These are phyloP conservation scores for Gonium pectorale DNA, from an alignment of 139 green algal species.

Conservation along the genomic window DNA sequence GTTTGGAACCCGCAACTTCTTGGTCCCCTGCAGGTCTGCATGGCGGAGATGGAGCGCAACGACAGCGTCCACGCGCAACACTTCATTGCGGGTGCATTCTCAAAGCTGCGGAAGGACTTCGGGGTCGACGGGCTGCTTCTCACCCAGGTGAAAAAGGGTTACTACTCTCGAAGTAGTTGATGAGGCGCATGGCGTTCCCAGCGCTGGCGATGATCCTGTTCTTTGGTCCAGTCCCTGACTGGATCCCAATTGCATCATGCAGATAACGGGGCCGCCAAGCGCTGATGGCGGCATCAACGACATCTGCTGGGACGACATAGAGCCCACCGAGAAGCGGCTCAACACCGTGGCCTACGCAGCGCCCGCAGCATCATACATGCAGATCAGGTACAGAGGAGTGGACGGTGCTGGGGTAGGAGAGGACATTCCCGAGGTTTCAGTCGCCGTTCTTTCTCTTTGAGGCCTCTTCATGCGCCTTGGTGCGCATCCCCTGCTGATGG, in stretches of 20 bases:
- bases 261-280: not conserved
- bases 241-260: not conserved
- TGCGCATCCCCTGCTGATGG: no score
- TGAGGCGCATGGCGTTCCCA: no score
- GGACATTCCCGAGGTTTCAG: no score
- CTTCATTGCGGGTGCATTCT: conserved; percentile 16
- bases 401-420: no score
- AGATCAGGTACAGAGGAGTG: no score
- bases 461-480: no score
- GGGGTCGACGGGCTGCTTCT: conserved; percentile 37
- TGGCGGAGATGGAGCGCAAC: not conserved
- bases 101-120: conserved; percentile 4
- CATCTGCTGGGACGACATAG: conserved; percentile 54
- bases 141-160: not conserved
- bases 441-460: no score
- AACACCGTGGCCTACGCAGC: conserved; percentile 35
- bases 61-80: not conserved
- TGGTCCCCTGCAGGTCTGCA: conserved; percentile 18
- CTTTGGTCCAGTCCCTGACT: not conserved
- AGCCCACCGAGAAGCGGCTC: conserved; percentile 21
- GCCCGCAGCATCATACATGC: not conserved
- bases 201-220: no score
- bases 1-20: not conserved
- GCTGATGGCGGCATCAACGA: conserved; percentile 41
- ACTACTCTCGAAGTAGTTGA: no score